Conservation (phyloP, 2,329 filamentous ascomycete genomes). For the Pezicula carpinea region DNA sequence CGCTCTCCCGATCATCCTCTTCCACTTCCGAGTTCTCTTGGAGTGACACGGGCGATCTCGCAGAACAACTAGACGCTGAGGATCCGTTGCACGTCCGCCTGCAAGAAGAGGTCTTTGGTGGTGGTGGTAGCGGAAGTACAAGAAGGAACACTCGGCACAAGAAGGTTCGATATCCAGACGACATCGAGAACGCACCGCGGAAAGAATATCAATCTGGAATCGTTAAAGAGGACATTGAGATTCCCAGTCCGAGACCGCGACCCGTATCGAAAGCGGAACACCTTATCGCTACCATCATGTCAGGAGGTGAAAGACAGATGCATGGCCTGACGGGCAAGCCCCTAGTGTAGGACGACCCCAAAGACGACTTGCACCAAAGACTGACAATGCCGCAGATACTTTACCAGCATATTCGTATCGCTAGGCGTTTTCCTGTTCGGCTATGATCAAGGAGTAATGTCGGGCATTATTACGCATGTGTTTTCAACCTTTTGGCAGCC, state of each 20-base stretch:
- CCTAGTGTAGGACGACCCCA: slow-evolving; percentile 63
- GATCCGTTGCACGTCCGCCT: slow-evolving; percentile 72
- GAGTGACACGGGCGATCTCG: slow-evolving; percentile 93
- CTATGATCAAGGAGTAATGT: slow-evolving; percentile 90
- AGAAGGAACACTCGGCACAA: slow-evolving; percentile 49
- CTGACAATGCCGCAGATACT: slow-evolving; percentile 58
- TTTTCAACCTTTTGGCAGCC: not conserved
- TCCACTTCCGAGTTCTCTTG: slow-evolving; percentile 70
- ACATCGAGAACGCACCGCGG: slow-evolving; percentile 33
- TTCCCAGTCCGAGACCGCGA: slow-evolving; percentile 64
- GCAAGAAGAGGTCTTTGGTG: slow-evolving; percentile 54
- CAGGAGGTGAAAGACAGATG: slow-evolving; percentile 68
- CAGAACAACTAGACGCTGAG: slow-evolving; percentile 82
- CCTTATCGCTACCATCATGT: slow-evolving; percentile 79
- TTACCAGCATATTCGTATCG: slow-evolving; percentile 87
- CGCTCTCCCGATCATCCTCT: slow-evolving; percentile 50
- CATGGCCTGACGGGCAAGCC: slow-evolving; percentile 95
- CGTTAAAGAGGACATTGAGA: slow-evolving; percentile 73
- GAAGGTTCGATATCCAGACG: slow-evolving; percentile 63
- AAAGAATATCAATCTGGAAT: slow-evolving; percentile 35
- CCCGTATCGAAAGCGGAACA: slow-evolving; percentile 63
- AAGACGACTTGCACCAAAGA: not conserved
- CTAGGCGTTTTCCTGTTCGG: slow-evolving; percentile 85
- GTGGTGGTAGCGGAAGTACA: slow-evolving; percentile 39
- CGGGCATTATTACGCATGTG: slow-evolving; percentile 61